Conservation (phyloP, 2,329 filamentous ascomycete genomes). For the Macroventuria anomochaeta region DNA sequence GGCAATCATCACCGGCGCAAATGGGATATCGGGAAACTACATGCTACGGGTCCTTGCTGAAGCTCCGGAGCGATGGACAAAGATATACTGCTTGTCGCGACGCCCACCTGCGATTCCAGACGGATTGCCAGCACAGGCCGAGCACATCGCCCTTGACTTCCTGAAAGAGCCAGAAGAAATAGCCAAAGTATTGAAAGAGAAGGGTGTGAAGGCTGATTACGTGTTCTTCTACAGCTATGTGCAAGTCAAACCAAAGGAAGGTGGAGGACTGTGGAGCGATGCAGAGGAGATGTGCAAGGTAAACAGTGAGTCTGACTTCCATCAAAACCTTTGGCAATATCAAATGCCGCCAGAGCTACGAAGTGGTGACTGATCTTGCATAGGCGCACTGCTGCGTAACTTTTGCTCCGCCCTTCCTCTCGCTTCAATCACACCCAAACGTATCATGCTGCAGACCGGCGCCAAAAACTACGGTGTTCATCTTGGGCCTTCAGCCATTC, state of each 20-base stretch:
- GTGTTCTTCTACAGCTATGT: constrained; percentile 64
- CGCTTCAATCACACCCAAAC: constrained; percentile 53
- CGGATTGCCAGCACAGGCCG: constrained; percentile 47
- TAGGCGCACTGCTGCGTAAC: constrained; percentile 53
- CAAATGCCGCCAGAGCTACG: neutral
- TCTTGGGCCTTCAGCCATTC: constrained; percentile 53
- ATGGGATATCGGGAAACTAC: constrained; percentile 61
- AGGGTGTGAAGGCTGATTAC: constrained; percentile 51
- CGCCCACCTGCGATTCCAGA: constrained; percentile 53
- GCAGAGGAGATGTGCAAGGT: constrained; percentile 58
- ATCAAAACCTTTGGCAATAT: neutral
- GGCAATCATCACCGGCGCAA: constrained; percentile 61
- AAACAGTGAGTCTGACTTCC: constrained; percentile 44
- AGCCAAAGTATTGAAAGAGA: constrained; percentile 42
- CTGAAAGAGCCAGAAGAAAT: constrained; percentile 48
- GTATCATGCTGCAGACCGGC: constrained; percentile 59
- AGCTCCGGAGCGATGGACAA: constrained; percentile 58
- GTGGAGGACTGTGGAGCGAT: constrained; percentile 56
- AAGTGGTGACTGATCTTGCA: neutral
- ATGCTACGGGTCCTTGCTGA: constrained; percentile 58
- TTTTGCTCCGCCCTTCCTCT: constrained; percentile 55
- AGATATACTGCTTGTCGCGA: constrained; percentile 59
- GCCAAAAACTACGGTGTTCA: constrained; percentile 62
- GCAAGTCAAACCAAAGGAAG: constrained; percentile 57
- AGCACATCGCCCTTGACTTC: constrained; percentile 54